Conservation (phyloP, 2,329 filamentous ascomycete genomes). For the Neobulgaria alba region DNA sequence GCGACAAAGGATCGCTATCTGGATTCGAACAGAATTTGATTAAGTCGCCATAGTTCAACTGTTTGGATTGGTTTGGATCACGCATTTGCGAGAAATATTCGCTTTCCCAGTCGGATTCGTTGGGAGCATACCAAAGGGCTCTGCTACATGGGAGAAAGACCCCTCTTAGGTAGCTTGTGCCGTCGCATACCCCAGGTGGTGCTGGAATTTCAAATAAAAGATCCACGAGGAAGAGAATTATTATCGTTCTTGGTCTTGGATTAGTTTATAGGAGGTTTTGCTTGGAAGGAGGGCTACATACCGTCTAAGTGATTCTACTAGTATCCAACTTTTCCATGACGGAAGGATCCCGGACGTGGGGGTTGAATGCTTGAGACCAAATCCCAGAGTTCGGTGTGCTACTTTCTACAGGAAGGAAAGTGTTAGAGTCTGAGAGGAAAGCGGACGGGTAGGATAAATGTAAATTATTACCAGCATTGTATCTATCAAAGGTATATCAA, state of each 20-base stretch:
- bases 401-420: background rate
- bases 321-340: conserved; percentile 11
- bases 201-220: conserved; percentile 9
- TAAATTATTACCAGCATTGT: conserved; percentile 12
- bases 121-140: conserved; percentile 10
- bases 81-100: conserved; percentile 3
- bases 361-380: background rate
- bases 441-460: background rate
- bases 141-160: conserved; percentile 10
- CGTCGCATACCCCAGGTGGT: conserved; percentile 5
- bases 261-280: background rate
- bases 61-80: background rate
- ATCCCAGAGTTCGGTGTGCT: background rate
- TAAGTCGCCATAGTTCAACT: conserved; percentile 11
- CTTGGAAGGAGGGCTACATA: conserved; percentile 2
- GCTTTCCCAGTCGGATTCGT: conserved; percentile 8
- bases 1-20: background rate
- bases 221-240: conserved; percentile 10
- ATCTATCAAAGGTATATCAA: conserved; percentile 11
- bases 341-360: background rate
- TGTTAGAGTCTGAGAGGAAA: background rate
- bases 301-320: conserved; percentile 13
- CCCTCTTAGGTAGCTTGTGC: background rate
- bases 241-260: conserved; percentile 8
- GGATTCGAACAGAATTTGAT: conserved; percentile 2